phyloP scores from a whole-genome alignment of 768 basidiomycete species.

The Leccinum fibrillosum region DNA sequence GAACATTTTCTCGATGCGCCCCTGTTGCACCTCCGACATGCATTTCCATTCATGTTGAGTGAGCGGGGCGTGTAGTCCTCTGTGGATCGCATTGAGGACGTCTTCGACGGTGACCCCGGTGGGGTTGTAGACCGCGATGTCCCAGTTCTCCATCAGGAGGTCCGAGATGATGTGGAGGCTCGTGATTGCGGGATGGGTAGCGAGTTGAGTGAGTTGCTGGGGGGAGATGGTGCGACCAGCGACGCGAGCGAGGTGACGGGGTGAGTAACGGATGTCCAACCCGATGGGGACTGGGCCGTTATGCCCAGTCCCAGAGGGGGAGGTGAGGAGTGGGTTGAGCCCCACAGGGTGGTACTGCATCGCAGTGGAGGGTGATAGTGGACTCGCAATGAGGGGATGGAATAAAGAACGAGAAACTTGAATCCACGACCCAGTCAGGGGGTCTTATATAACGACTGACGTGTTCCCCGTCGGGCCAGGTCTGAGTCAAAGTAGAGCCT shows the following conservation, averaged over 20 bases:
- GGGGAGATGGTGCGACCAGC: conserved; percentile 3
- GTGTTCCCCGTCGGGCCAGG: not conserved
- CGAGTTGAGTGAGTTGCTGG: conserved; percentile 37
- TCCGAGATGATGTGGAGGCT: conserved; percentile 44
- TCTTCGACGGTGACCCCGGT: conserved; percentile 51
- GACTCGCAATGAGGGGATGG: not conserved
- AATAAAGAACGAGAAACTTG: too few relatives aligned
- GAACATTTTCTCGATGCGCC: conserved; percentile 40
- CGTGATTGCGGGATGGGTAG: conserved; percentile 40
- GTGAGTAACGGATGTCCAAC: conserved; percentile 52
- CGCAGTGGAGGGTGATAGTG: not conserved
- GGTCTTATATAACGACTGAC: conserved; percentile 16
- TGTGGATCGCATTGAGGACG: conserved; percentile 46
- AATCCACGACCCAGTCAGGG: not conserved
- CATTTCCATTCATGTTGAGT: conserved; percentile 41
- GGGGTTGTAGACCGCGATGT: conserved; percentile 38
- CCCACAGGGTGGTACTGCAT: conserved; percentile 14
- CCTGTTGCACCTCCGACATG: conserved; percentile 40
- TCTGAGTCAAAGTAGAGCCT: not conserved
- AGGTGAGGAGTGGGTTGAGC: conserved; percentile 19
- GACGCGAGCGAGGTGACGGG: conserved; percentile 25
- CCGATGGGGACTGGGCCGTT: conserved; percentile 27
- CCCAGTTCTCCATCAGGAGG: conserved; percentile 43
- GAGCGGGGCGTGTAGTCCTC: conserved; percentile 37
- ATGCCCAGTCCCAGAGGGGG: conserved; percentile 10